Evolutionary conservation across 495 filamentous ascomycete species (phyloP).

Genomic region (Penicillium soppii): DNA sequence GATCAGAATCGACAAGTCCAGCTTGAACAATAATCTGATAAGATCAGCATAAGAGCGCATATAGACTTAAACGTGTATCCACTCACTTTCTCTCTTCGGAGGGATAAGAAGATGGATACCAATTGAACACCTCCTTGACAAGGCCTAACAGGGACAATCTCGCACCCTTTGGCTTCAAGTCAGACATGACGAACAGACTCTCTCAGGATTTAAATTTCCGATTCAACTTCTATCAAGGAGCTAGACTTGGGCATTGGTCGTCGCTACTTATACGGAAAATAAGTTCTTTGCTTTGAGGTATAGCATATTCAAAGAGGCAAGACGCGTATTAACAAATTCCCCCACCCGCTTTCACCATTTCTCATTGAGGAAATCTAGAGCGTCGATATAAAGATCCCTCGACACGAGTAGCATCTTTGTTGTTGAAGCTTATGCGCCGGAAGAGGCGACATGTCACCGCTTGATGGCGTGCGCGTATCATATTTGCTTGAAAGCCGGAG

Average conservation of each 20-base stretch:
- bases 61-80: not conserved
- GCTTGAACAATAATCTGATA: conserved; percentile 29
- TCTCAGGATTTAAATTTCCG: not conserved
- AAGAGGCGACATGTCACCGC: conserved; percentile 11
- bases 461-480: conserved; percentile 28
- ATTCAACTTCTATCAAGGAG: not conserved
- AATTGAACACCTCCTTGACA: conserved; percentile 49
- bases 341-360: conserved; percentile 22
- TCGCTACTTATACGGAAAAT: not conserved
- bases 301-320: not conserved
- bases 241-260: no score
- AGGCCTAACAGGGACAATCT: conserved; percentile 25
- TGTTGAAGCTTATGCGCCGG: not conserved
- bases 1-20: conserved; percentile 33
- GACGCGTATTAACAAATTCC: conserved; percentile 6
- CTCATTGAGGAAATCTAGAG: not conserved
- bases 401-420: not conserved
- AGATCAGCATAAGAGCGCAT: not conserved
- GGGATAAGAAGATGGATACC: conserved; percentile 46
- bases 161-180: conserved; percentile 13
- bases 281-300: not conserved
- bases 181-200: conserved; percentile 18
- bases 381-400: no score
- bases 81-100: conserved; percentile 41
- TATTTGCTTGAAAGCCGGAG: not conserved